These are phyloP conservation scores for Thalassiosira mediterranea DNA, from an alignment of 352 stramenopile genomes.

Conservation along the genomic window DNA sequence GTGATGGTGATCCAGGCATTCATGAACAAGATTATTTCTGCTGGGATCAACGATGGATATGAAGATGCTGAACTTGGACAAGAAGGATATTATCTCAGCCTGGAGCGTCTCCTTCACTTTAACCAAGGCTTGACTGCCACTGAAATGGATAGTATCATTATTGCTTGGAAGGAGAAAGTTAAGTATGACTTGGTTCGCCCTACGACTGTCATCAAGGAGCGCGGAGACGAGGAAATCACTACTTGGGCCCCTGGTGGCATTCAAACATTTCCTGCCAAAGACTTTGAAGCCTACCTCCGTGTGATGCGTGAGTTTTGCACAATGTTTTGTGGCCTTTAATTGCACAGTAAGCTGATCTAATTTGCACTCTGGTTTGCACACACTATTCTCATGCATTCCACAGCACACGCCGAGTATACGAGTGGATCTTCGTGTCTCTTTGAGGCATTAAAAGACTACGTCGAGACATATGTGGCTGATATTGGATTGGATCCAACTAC, in stretches of 20 bases:
- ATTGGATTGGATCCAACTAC: too few relatives aligned
- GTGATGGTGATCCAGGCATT: neutral
- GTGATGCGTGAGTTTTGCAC: too few relatives aligned
- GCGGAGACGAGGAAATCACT: too few relatives aligned
- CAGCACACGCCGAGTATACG: conserved; percentile 15
- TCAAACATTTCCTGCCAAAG: conserved; percentile 3
- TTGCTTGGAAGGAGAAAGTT: conserved; percentile 49
- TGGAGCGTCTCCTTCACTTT: conserved; percentile 32
- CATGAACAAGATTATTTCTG: too few relatives aligned
- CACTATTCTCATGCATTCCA: too few relatives aligned
- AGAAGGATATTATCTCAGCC: too few relatives aligned
- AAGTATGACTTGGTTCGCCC: conserved; percentile 31
- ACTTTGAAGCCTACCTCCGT: conserved; percentile 37
- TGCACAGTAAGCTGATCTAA: too few relatives aligned
- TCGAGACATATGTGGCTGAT: too few relatives aligned
- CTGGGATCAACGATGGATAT: conserved; percentile 1
- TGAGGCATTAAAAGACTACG: conserved; percentile 1
- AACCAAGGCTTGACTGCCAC: conserved; percentile 8
- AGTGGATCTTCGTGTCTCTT: conserved; percentile 18
- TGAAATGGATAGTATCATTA: conserved; percentile 18
- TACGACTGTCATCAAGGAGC: conserved; percentile 28
- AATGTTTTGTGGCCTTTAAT: too few relatives aligned
- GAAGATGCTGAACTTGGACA: too few relatives aligned
- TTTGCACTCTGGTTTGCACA: too few relatives aligned
- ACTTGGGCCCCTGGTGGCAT: too few relatives aligned